Conservation (phyloP, 305 asterid species). For the Euphrasia arctica region DNA sequence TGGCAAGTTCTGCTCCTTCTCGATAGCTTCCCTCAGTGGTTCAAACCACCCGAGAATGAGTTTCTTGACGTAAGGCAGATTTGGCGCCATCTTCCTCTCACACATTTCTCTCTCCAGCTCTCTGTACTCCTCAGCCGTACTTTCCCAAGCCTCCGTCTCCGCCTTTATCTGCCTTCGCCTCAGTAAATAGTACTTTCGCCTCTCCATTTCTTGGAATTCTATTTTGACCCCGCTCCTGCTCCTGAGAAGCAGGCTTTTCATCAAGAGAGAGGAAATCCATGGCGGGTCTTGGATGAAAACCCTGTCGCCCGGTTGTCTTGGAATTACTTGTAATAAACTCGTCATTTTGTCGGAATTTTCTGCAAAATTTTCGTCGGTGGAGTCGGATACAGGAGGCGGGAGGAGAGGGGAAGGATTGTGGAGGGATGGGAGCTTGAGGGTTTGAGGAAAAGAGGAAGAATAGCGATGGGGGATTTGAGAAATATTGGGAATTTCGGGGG, state of each 20-base stretch:
- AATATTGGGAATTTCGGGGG: conserved; percentile 36
- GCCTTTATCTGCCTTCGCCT: conserved; percentile 74
- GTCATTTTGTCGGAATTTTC: conserved; percentile 43
- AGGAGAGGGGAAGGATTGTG: conserved; percentile 43
- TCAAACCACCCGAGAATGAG: conserved; percentile 89
- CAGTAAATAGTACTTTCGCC: conserved; percentile 59
- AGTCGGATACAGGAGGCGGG: conserved; percentile 54
- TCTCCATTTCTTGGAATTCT: conserved; percentile 63
- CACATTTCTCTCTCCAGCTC: conserved; percentile 93
- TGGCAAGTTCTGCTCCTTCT: conserved; percentile 58
- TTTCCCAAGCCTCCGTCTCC: conserved; percentile 96
- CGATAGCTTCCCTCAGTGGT: conserved; percentile 75
- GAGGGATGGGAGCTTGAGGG: conserved; percentile 57
- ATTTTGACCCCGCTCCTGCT: conserved; percentile 48
- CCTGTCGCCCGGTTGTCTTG: conserved; percentile 36
- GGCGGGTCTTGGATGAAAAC: conserved; percentile 80
- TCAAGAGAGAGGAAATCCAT: conserved; percentile 71
- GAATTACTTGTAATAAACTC: conserved; percentile 43
- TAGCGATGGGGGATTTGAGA: conserved; percentile 37
- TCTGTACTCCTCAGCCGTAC: conserved; percentile 74
- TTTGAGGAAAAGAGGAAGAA: conserved; percentile 53
- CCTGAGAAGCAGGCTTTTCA: conserved; percentile 64
- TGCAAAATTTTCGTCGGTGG: conserved; percentile 48
- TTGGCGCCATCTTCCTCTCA: conserved; percentile 87
- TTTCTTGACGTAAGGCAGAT: conserved; percentile 80